Evolutionary conservation across 2,329 filamentous ascomycete species (phyloP).

Genomic region (Gaeumannomyces sp.): DNA sequence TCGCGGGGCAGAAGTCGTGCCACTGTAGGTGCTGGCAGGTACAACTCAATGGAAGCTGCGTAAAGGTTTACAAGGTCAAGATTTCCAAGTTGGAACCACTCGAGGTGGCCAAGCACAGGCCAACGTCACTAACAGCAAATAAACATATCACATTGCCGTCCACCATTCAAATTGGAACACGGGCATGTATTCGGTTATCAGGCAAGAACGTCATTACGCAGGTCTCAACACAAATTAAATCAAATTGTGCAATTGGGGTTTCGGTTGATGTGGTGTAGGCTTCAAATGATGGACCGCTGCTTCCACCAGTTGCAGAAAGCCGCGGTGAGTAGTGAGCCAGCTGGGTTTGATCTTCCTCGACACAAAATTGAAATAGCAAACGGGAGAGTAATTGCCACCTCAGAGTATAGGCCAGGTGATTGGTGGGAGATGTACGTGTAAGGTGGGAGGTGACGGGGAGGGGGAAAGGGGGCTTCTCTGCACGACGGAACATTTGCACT

Average conservation of each 20-base stretch:
- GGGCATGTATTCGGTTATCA: background rate
- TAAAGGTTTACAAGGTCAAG: background rate
- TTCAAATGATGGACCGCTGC: slow-evolving; percentile 1
- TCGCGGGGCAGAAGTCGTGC: too few relatives aligned
- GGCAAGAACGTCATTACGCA: background rate
- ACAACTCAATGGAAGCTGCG: background rate
- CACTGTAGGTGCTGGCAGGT: too few relatives aligned
- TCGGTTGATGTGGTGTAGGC: background rate
- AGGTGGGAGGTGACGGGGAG: background rate
- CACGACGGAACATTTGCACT: background rate
- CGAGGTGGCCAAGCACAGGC: background rate
- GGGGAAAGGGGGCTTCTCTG: background rate
- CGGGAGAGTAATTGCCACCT: background rate
- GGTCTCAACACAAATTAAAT: too few relatives aligned
- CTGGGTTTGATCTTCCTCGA: background rate
- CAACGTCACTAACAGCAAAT: background rate
- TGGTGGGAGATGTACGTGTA: background rate
- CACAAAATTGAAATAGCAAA: slow-evolving; percentile 1
- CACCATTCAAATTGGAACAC: background rate
- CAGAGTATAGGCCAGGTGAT: slow-evolving; percentile 1
- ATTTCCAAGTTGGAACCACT: too few relatives aligned
- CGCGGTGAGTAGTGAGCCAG: background rate
- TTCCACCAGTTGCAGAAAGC: background rate
- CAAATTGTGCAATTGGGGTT: background rate
- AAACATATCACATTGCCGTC: background rate